Conservation (phyloP, 148 eudicot species). For the Pharnaceum exiguum region DNA sequence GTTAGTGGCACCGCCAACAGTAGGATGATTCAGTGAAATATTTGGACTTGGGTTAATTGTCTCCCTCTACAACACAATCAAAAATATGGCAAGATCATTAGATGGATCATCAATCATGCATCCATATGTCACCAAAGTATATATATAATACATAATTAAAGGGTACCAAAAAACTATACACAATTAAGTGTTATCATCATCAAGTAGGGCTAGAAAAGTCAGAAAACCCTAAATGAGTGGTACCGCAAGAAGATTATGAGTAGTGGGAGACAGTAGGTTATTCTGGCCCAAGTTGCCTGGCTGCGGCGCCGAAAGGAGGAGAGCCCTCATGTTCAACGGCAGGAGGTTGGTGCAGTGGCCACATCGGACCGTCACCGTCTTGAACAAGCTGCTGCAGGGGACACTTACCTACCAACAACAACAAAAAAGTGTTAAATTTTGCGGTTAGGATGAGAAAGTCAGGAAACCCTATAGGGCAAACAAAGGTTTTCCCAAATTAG, state of each 20-base stretch:
- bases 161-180: not conserved
- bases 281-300: slow-evolving; percentile 47
- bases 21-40: slow-evolving; percentile 14
- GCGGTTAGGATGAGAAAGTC: too few species aligned
- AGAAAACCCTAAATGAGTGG: not conserved
- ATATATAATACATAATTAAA: not conserved
- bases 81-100: not conserved
- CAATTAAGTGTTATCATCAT: not conserved
- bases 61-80: slow-evolving; percentile 5
- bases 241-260: slow-evolving; percentile 51
- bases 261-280: slow-evolving; percentile 47
- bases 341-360: slow-evolving; percentile 84
- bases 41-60: slow-evolving; percentile 16
- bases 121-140: not conserved
- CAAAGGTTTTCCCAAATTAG: not conserved
- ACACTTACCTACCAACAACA: slow-evolving; percentile 59
- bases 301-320: slow-evolving; percentile 35
- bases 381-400: slow-evolving; percentile 75
- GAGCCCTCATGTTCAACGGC: slow-evolving; percentile 54
- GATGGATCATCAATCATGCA: not conserved
- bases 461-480: too few species aligned
- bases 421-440: not conserved
- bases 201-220: not conserved
- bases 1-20: slow-evolving; percentile 4
- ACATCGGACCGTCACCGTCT: slow-evolving; percentile 83